phyloP scores from a whole-genome alignment of 192 early-diverging fungal species.

The Gaertneriomyces sp. region DNA sequence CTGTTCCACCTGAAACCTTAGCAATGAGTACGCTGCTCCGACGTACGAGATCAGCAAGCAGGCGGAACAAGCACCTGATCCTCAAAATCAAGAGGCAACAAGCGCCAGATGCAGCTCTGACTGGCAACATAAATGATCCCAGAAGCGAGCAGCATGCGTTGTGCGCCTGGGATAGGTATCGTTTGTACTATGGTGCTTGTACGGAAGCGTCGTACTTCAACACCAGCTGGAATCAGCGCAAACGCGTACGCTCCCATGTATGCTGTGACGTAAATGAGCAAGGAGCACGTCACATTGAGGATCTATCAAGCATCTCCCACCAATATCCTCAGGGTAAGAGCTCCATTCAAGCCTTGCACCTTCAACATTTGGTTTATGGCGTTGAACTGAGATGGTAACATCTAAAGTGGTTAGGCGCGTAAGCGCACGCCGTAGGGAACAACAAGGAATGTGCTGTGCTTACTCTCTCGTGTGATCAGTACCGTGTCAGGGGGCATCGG shows the following conservation, averaged over 20 bases:
- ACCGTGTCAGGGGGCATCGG: constrained; percentile 23
- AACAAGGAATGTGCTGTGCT: background rate
- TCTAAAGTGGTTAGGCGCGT: too few relatives aligned
- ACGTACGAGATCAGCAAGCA: background rate
- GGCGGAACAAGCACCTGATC: constrained; percentile 39
- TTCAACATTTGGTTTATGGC: too few relatives aligned
- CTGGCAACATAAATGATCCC: constrained; percentile 39
- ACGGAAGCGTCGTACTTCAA: constrained; percentile 84
- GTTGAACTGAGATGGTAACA: too few relatives aligned
- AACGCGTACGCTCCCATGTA: constrained; percentile 55
- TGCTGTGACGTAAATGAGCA: too few relatives aligned
- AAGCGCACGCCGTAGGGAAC: too few relatives aligned
- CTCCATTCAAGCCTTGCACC: constrained; percentile 22
- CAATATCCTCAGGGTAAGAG: constrained; percentile 50
- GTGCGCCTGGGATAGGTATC: constrained; percentile 63
- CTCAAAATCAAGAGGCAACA: constrained; percentile 54
- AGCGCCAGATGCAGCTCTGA: constrained; percentile 40
- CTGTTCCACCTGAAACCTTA: constrained; percentile 44
- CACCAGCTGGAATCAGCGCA: constrained; percentile 60
- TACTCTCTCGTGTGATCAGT: constrained; percentile 34
- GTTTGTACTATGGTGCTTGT: constrained; percentile 80
- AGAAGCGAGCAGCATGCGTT: constrained; percentile 18
- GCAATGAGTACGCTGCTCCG: constrained; percentile 1
- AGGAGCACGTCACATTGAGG: background rate
- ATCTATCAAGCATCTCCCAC: constrained; percentile 17